Base-by-base conservation (phyloP, 208 protist species). In the Wallacemonas collosoma region DNA sequence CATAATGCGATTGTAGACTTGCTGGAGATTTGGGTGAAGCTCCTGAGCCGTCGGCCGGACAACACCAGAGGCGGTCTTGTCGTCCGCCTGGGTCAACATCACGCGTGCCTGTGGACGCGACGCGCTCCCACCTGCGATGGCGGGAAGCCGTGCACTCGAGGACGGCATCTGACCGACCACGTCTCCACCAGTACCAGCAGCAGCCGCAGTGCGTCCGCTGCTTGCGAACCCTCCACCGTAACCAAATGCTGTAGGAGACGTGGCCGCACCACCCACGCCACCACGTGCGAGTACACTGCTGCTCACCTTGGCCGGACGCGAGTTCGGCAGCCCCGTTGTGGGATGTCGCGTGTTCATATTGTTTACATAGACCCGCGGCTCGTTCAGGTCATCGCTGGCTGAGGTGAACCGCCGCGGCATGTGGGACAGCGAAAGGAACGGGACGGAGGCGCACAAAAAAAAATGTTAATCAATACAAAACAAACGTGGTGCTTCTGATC, bases 1-100 rank as follows among this genome's bases (percentile, higher is more conserved):
- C 90, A 94, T 97, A 47, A 97, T 90, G 47, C 89, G 88, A 3
- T 80, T 75, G 78, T 91, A 97, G n/a, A 94, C 77, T 36, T 72
- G 68, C 41, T 95, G 82, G 67, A 96, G 68, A 35, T 93, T 93
- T 2, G 82, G 79, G 64, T 94, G 87, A 12, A 95, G 57, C 0
- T 81, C 77, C 4, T 77, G 76, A 38, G 63, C 71, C 45, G 45
- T 45, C 8, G 35, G 26, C 14, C 56, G 8, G 56, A 38, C 8
- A 62, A 8, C 6, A 62, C 7, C 14, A 62, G 36, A 41, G 36
- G 35, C 7, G 56, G 36, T 43, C 56, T n/a, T 38, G 26, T 26
- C 26, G 26, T 26, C 26, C 26, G 26, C 26, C 26, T 26, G 26
- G 26, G 26, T 26, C 26, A 26, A 26, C 26, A 26, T 26, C 26